Evolutionary conservation across 2,329 filamentous ascomycete species (phyloP).

Genomic region (Lasiodiplodia sp.): DNA sequence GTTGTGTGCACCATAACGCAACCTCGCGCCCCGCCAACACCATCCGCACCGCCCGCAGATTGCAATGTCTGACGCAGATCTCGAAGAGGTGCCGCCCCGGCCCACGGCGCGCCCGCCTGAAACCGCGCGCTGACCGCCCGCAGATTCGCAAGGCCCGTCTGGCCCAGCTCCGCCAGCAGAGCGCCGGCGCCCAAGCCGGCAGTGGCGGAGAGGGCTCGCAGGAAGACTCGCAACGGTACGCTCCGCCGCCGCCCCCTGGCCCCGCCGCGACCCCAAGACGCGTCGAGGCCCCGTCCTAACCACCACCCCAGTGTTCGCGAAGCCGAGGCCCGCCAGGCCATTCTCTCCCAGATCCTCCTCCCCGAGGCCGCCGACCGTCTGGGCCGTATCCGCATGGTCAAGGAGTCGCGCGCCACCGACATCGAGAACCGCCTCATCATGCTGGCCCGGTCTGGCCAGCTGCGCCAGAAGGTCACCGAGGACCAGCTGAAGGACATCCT

Average conservation of each 20-base stretch:
- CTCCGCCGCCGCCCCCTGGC: constrained; percentile 40
- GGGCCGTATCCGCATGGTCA: constrained; percentile 93
- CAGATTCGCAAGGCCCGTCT: constrained; percentile 92
- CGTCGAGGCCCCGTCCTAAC: constrained; percentile 22
- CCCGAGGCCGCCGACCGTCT: constrained; percentile 93
- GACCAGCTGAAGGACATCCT: constrained; percentile 92
- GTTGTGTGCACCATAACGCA: background rate
- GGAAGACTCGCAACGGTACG: constrained; percentile 54
- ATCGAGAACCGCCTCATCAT: constrained; percentile 93
- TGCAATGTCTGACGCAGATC: constrained; percentile 69
- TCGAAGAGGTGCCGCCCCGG: constrained; percentile 62
- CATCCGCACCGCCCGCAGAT: constrained; percentile 20
- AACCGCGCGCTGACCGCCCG: constrained; percentile 30
- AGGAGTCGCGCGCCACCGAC: constrained; percentile 86
- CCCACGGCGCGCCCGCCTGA: constrained; percentile 17
- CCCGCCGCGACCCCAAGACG: constrained; percentile 36
- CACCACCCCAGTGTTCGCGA: constrained; percentile 46
- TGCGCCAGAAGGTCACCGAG: constrained; percentile 87
- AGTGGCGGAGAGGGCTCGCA: constrained; percentile 52
- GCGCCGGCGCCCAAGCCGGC: constrained; percentile 60
- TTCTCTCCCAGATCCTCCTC: constrained; percentile 91
- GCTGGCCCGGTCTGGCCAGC: constrained; percentile 86
- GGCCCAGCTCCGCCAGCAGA: constrained; percentile 84
- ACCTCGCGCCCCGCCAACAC: constrained; percentile 25
- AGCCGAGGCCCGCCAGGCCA: constrained; percentile 75